Conservation (phyloP, 768 basidiomycete species). For the Russula ochroleuca region DNA sequence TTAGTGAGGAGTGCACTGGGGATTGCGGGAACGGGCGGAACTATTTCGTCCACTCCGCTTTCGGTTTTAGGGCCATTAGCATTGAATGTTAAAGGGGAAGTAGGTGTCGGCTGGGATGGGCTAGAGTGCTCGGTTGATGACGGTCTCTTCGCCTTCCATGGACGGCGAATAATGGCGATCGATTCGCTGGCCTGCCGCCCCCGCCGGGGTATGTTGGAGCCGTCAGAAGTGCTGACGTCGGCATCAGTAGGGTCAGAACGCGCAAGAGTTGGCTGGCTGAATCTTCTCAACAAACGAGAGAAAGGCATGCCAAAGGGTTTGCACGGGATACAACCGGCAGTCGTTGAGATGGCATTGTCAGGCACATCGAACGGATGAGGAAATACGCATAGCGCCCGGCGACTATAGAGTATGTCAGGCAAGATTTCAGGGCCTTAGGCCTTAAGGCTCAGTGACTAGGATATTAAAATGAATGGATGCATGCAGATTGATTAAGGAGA, state of each 20-base stretch:
- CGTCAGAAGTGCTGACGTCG: not conserved
- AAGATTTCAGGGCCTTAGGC: too few species aligned
- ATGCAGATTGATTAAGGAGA: too few species aligned
- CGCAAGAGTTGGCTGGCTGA: slow-evolving; percentile 2
- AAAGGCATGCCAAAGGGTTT: not conserved
- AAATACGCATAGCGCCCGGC: not conserved
- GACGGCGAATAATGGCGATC: not conserved
- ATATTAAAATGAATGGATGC: too few species aligned
- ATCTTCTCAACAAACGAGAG: slow-evolving; percentile 7
- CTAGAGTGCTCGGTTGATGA: not conserved
- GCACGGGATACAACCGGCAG: not conserved
- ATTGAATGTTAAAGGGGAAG: not conserved
- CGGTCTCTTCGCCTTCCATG: slow-evolving; percentile 1
- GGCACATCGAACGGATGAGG: not conserved
- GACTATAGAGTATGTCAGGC: too few species aligned
- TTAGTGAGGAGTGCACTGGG: not conserved
- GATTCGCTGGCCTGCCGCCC: not conserved
- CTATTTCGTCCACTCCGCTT: not conserved
- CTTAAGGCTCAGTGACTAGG: too few species aligned
- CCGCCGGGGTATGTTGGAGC: not conserved
- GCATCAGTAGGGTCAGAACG: not conserved
- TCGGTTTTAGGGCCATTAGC: not conserved
- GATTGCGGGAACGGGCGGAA: not conserved
- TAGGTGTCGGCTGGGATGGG: not conserved
- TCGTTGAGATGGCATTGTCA: not conserved